Base-by-base conservation (phyloP, 495 filamentous ascomycete species). In the Tetracladium setigerum region DNA sequence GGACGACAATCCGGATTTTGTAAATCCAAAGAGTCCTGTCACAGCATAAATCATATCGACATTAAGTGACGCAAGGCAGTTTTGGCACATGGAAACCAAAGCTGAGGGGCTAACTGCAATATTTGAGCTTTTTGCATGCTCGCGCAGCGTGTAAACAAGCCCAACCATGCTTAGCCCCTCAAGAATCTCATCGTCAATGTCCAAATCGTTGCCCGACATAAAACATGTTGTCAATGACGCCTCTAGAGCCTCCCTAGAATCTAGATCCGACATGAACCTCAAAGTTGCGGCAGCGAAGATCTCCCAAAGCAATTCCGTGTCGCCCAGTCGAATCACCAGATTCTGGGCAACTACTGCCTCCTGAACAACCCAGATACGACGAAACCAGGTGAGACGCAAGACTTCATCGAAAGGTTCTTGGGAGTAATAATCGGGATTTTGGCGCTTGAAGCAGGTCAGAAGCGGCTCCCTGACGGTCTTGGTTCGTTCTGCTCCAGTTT, bases 11-110 rank as follows among this genome's bases (percentile, higher is more conserved):
- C 38, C 17, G 22, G 22, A 27, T 27, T 27, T 3, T 27, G 4
- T 40, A 5, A 40, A 15, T 9, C 42, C 42, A 45, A 45, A 45
- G 31, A 45, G 17, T 12, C 42, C 42, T 34, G 9, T 17, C 2
- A 45, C 27, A 22, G 27, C 42, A 34, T 45, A 34, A 12, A 45
- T n/a, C 17, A 4, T 45, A 15, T 45, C 42, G 31, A 14, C 19
- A n/a, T 13, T 9, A 18, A 45, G 30, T 2, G 42, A 34, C 1
- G 42, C 4, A 8, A 11, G 30, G 15, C 11, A 18, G 19, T 36
- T 15, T n/a, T 18, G 34, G 17, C 42, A 45, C 17, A 36, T 15
- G 31, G n/a, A 36, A 4, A 45, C 42, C 1, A 45, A 18, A 13
- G 33, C 42, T 18, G 31, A 34, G 4, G 31, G 42, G 16, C 31